Conservation (phyloP, 352 stramenopile species). For the Peronospora belbahrii region DNA sequence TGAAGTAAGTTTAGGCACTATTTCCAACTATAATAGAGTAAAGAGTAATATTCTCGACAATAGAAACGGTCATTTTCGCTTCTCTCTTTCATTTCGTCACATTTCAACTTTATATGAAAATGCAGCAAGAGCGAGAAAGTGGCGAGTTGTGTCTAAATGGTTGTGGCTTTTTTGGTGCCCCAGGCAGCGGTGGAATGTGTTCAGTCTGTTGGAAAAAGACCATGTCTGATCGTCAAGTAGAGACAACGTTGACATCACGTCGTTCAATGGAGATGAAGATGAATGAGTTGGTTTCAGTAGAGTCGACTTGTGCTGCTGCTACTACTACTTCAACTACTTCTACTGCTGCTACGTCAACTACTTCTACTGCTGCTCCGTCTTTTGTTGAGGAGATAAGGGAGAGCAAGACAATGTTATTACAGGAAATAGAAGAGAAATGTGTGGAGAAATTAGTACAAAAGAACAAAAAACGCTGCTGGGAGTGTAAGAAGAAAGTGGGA, state of each 20-base stretch:
- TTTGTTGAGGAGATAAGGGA: slow-evolving; percentile 4
- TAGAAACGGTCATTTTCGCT: no score
- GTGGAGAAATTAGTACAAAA: slow-evolving; percentile 63
- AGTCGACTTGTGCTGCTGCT: no score
- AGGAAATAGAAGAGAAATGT: slow-evolving; percentile 8
- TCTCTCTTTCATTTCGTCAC: neutral
- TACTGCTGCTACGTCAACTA: no score
- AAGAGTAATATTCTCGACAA: no score
- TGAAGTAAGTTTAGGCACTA: no score
- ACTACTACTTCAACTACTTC: no score
- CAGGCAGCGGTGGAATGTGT: slow-evolving; percentile 70
- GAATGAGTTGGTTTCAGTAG: slow-evolving; percentile 6
- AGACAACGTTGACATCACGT: slow-evolving; percentile 13
- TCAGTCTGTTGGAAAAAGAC: slow-evolving; percentile 84
- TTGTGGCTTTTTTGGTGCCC: slow-evolving; percentile 71
- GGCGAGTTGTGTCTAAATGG: slow-evolving; percentile 64
- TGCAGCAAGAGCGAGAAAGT: slow-evolving; percentile 79
- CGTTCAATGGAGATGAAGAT: slow-evolving; percentile 19
- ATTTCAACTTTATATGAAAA: slow-evolving; percentile 3
- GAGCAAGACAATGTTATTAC: slow-evolving; percentile 5
- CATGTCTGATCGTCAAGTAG: slow-evolving; percentile 64
- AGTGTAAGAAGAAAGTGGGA: slow-evolving; percentile 89
- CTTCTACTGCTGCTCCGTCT: no score
- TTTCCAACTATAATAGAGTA: no score
- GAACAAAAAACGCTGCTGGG: slow-evolving; percentile 87